These are phyloP conservation scores for Hypoxylon sp. DNA, from an alignment of 2,329 filamentous ascomycete species.

Conservation along the genomic window DNA sequence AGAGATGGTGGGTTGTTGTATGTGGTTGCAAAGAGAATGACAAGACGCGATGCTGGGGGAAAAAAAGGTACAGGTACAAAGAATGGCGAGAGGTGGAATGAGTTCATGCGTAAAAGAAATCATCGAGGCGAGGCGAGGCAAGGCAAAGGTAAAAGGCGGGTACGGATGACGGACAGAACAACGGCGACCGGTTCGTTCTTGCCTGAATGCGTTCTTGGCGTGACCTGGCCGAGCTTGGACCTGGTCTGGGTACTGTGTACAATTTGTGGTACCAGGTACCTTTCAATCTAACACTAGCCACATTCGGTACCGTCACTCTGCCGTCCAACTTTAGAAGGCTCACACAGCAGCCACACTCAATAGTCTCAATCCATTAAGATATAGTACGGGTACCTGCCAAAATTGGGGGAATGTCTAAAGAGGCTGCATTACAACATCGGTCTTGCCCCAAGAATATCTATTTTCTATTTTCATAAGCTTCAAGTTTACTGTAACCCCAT, in stretches of 20 bases:
- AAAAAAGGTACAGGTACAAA: constrained; percentile 44
- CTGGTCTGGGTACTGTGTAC: background rate
- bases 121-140: constrained; percentile 47
- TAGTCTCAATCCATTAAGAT: constrained; percentile 5
- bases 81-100: constrained; percentile 47
- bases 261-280: constrained; percentile 12
- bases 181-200: constrained; percentile 39
- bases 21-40: constrained; percentile 31
- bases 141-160: constrained; percentile 45
- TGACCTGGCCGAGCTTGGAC: constrained; percentile 22
- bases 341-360: constrained; percentile 19
- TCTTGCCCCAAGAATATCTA: background rate
- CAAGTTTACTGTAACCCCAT: background rate
- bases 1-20: constrained; percentile 18
- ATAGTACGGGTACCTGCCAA: background rate
- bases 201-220: constrained; percentile 42
- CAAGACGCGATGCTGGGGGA: constrained; percentile 39
- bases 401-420: background rate
- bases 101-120: constrained; percentile 44
- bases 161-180: constrained; percentile 46
- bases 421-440: constrained; percentile 1
- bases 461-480: constrained; percentile 4
- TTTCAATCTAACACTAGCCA: constrained; percentile 32
- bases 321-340: background rate
- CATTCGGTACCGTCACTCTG: constrained; percentile 13